These are phyloP conservation scores for Copromyces sp. DNA, from an alignment of 495 filamentous ascomycete genomes.

Conservation along the genomic window DNA sequence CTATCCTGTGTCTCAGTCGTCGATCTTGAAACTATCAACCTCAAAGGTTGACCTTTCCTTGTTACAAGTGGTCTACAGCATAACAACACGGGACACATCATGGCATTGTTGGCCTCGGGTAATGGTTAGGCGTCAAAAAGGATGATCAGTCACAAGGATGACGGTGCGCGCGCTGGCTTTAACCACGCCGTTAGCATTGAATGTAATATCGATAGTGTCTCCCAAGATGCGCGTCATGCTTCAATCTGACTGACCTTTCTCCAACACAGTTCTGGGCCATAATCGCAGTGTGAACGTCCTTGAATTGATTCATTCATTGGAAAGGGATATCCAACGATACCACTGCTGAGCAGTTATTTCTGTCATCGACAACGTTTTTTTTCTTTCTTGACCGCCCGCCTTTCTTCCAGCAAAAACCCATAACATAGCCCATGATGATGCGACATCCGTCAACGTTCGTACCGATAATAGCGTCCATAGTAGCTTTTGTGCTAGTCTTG, in stretches of 20 bases:
- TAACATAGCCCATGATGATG: not conserved
- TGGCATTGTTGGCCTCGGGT: not conserved
- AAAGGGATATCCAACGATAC: not conserved
- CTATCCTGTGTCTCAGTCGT: not conserved
- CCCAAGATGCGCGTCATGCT: not conserved
- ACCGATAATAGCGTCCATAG: conserved; percentile 16
- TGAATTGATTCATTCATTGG: not conserved
- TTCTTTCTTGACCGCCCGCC: not conserved
- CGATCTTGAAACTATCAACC: not conserved
- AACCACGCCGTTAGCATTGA: not conserved
- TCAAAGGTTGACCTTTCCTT: not conserved
- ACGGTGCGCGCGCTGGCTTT: not conserved
- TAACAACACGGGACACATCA: not conserved
- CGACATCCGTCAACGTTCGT: not conserved
- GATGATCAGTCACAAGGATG: not conserved
- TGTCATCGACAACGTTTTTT: not conserved
- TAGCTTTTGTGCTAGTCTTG: conserved; percentile 56
- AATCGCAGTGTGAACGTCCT: not conserved
- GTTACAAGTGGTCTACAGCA: not conserved
- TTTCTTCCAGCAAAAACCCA: not conserved
- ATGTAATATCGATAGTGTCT: not conserved
- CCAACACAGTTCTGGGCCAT: not conserved
- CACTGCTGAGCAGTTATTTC: not conserved
- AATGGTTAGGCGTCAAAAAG: not conserved
- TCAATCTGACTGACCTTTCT: not conserved